Percentiles rank a stretch among this genome's conserved stretches.
phyloP scores from a whole-genome alignment of 108 stramenopile species.

The Cyclotella kingstonii region DNA sequence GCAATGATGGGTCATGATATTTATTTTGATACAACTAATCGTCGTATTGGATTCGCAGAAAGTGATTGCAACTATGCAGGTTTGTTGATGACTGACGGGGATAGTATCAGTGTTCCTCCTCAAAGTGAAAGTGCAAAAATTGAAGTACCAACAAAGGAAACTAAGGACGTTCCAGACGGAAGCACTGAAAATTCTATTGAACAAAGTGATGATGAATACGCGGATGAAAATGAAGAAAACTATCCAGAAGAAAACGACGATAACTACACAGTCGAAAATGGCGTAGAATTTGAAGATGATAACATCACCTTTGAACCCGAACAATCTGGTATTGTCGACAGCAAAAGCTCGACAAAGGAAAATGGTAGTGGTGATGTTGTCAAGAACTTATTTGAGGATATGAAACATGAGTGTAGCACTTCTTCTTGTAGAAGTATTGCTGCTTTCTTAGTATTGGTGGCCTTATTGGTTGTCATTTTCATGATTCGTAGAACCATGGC shows the following conservation, averaged over 20 bases:
- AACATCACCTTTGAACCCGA: too few species aligned
- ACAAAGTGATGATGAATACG: background rate
- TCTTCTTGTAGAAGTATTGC: constrained; percentile 35
- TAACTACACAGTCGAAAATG: constrained; percentile 7
- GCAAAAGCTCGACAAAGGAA: too few species aligned
- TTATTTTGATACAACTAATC: constrained; percentile 78
- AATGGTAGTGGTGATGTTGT: constrained; percentile 10
- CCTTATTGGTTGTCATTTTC: constrained; percentile 18
- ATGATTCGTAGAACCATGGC: constrained; percentile 34
- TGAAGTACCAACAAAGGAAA: constrained; percentile 13
- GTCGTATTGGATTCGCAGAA: constrained; percentile 88
- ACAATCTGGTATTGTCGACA: too few species aligned
- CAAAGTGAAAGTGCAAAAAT: constrained; percentile 17
- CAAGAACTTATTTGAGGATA: constrained; percentile 32
- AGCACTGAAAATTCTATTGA: background rate
- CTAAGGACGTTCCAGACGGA: background rate
- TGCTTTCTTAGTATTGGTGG: constrained; percentile 25
- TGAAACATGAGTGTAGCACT: constrained; percentile 43
- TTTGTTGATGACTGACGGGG: constrained; percentile 29
- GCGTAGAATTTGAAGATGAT: constrained; percentile 18
- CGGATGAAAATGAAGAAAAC: background rate
- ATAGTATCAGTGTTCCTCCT: constrained; percentile 30
- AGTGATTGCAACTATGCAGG: constrained; percentile 75
- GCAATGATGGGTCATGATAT: constrained; percentile 95
- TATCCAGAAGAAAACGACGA: constrained; percentile 6